Conservation (phyloP, 169 alveolate species). For the Eimeria tenella region DNA sequence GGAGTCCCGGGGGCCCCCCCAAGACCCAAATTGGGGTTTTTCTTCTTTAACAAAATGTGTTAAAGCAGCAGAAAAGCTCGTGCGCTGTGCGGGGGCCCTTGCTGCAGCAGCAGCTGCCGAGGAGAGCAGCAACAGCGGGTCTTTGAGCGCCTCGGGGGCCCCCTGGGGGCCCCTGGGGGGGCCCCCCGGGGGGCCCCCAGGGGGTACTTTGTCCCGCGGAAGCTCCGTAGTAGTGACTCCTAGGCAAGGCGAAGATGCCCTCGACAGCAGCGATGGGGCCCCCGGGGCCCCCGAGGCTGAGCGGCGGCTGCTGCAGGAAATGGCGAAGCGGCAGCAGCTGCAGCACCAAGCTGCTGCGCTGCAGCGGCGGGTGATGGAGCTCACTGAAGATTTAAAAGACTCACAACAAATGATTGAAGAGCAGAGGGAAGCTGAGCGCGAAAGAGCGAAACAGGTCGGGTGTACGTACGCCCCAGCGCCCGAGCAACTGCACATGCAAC, state of each 20-base stretch:
- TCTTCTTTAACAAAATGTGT: neutral
- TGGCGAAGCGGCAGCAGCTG: slow-evolving; percentile 47
- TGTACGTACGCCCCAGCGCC: neutral
- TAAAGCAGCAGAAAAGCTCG: neutral
- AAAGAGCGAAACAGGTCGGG: neutral
- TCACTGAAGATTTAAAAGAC: slow-evolving; percentile 28
- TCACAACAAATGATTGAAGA: slow-evolving; percentile 27
- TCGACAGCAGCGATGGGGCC: neutral
- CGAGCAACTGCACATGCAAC: neutral
- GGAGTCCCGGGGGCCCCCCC: neutral
- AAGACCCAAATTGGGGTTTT: neutral
- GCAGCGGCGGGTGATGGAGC: slow-evolving; percentile 52
- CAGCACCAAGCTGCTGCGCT: slow-evolving; percentile 51
- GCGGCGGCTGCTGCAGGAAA: slow-evolving; percentile 50
- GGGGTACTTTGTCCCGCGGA: neutral
- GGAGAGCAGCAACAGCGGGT: neutral
- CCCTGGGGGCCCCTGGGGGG: neutral
- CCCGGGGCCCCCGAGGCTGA: slow-evolving; percentile 19
- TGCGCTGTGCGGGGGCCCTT: neutral
- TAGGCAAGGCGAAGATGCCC: neutral
- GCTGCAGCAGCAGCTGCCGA: neutral
- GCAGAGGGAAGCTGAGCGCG: slow-evolving; percentile 33
- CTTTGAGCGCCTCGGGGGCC: neutral
- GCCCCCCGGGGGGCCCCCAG: slow-evolving; percentile 43
- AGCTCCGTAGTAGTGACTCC: neutral